Base-by-base conservation (phyloP, 371 early-diverging fungal species). In the Mucor saturninus region DNA sequence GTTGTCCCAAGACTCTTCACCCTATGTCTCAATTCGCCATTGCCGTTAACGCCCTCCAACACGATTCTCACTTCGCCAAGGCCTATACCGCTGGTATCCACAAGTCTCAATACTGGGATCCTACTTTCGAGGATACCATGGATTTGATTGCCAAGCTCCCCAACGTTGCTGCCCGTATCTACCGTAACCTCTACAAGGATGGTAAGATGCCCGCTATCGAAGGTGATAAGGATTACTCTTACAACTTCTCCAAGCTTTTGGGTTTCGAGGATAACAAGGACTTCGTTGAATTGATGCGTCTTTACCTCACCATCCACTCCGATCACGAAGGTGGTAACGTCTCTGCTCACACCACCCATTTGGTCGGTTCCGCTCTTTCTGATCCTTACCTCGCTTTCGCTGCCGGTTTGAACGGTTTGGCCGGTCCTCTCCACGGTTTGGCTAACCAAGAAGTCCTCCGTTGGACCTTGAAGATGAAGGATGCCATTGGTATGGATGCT, bases 311-410 rank as follows among this genome's bases (percentile, higher is more conserved):
- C 78, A 98, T 98, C 79, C 99, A 98, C 93, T 94, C 97, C 71
- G 99, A 98, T 83, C 99, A 98, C 90, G 99, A 98, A 88, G 99
- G 99, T 83, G 99, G 99, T 69, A 98, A 98, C 83, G 99, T 97
- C 83, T 95, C 90, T 56, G 95, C 94, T 61, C 93, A 91, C 83
- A 91, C 93, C 59, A 87, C 90, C 62, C 97, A 97, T 86, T 87
- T 98, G 80, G 98, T 98, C 64, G 98, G 97, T 66, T 91, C 92
- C 68, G 95, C 99, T 50, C 91, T 98, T 62, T 95, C 97, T 68
- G 99, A 98, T 81, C 99, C 99, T 58, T 98, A 98, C 85, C 92
- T 97, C 59, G 91, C 98, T 65, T 96, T 96, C 73, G 93, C 98
- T 64, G 97, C 98, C 72, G 96, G 95, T 70, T 86, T 98, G 74